Evolutionary conservation across 2,329 filamentous ascomycete species (phyloP), one percentile per base, ranked within the genome.

Genomic region (Exserohilum turcica): DNA sequence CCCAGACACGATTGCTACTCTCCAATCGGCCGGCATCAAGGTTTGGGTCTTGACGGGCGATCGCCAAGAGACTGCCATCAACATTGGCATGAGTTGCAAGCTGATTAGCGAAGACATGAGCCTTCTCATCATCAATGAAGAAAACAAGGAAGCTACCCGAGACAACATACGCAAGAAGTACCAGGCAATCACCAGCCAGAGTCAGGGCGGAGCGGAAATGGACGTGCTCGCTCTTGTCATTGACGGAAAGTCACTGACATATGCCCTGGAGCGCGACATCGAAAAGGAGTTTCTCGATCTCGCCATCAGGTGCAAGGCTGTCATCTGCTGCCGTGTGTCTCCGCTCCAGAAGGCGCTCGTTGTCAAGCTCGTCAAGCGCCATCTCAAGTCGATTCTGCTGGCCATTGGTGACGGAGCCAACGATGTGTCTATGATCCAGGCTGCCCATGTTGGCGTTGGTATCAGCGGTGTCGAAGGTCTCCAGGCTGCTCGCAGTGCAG

Each of bases 371-470:
- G 94, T 99, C 70, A 99, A 97, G 78, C 91, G 92, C 63, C 91
- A 96, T 73, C 85, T 94, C 63, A 90, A 97, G 72, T 86, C 91
- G 10, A 92, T 99, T 63, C 86, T 97, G 47, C 85, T 99, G 44
- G 94, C 94, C 45, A 97, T 99, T 73, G 94, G 94, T 63, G 94
- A 99, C 68, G 94, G 94, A 61, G 94, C 94, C 40, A 99, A 99
- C 77, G 94, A 99, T 70, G 94, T 99, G n/a, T 97, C 93, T 15
- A 99, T 99, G 94, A 99, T 99, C 49, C 94, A 99, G 79, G 94
- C 94, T 9, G 94, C 94, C 10, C 94, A 99, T 73, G 96, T 99
- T 61, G 94, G 94, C 60, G 91, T 99, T 38, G 94, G 94, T 76
- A 99, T 99, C 75, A 96, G 92, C 70, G 94, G 94, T 76, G 85